Percentiles rank a stretch among this genome's conserved stretches.
Conservation (phyloP, 495 filamentous ascomycete species). For the Polyplosphaeria fusca region DNA sequence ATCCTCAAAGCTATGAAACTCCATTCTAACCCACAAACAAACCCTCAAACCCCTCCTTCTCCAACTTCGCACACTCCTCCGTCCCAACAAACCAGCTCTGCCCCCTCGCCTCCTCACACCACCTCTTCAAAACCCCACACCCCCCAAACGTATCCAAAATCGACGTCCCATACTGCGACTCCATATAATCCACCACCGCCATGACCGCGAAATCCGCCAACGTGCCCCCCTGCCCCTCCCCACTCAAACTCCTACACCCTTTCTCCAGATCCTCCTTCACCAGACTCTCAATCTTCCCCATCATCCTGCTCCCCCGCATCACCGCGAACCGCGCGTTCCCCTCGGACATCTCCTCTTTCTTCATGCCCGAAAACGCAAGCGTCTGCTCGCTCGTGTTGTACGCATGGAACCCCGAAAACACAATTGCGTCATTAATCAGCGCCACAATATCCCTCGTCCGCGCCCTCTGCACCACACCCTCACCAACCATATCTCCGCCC, state of each 20-base stretch:
- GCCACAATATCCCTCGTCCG: slow-evolving; percentile 5
- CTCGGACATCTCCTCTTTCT: neutral
- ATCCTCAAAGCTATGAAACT: neutral
- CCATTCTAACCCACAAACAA: neutral
- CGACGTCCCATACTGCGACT: neutral
- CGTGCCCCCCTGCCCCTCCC: slow-evolving; percentile 6
- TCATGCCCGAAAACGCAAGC: slow-evolving; percentile 3
- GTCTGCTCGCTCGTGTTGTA: neutral
- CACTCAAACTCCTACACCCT: slow-evolving; percentile 11
- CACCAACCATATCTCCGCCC: neutral
- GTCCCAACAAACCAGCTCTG: slow-evolving; percentile 9
- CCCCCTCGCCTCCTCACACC: slow-evolving; percentile 16
- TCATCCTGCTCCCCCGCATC: neutral
- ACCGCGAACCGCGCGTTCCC: neutral
- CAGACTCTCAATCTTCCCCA: slow-evolving; percentile 7
- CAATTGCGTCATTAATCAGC: slow-evolving; percentile 2
- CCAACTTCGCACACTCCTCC: slow-evolving; percentile 4
- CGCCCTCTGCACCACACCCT: slow-evolving; percentile 7
- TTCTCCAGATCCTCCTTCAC: neutral
- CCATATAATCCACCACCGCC: neutral
- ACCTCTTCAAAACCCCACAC: slow-evolving; percentile 8
- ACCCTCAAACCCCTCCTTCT: slow-evolving; percentile 4
- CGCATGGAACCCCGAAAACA: neutral
- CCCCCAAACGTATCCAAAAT: slow-evolving; percentile 8
- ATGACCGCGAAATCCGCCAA: slow-evolving; percentile 10